phyloP scores from a whole-genome alignment of 2,329 filamentous ascomycete genomes.

The Ambrosiella cleistominuta region DNA sequence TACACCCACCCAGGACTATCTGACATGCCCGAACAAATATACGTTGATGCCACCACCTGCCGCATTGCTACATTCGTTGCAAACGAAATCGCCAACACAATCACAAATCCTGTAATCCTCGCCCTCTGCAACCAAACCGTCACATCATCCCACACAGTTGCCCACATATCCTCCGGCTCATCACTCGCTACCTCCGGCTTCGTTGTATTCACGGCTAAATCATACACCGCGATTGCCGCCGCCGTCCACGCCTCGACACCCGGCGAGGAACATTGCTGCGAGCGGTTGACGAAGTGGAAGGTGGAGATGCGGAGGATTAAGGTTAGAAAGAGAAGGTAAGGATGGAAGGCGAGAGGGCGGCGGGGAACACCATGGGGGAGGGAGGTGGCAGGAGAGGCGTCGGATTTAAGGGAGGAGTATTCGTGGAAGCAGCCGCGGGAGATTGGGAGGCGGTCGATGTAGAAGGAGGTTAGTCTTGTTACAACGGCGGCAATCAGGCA shows the following conservation, averaged over 20 bases:
- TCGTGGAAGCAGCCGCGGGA: constrained; percentile 17
- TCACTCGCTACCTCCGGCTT: constrained; percentile 12
- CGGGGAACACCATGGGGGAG: constrained; percentile 21
- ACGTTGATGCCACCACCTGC: constrained; percentile 28
- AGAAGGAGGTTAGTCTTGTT: constrained; percentile 15
- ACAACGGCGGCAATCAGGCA: constrained; percentile 28
- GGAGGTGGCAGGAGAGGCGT: background rate
- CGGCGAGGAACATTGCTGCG: constrained; percentile 32
- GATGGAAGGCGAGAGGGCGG: constrained; percentile 29
- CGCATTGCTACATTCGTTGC: background rate
- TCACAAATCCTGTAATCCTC: constrained; percentile 16
- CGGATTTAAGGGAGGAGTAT: background rate
- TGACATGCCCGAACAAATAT: constrained; percentile 29
- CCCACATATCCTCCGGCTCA: constrained; percentile 30
- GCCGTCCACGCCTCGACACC: constrained; percentile 28
- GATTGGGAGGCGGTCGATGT: constrained; percentile 12
- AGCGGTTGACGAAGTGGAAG: constrained; percentile 27
- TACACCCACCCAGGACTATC: constrained; percentile 24
- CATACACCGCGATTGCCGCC: constrained; percentile 10
- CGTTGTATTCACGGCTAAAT: constrained; percentile 5
- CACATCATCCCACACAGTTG: constrained; percentile 30
- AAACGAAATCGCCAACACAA: constrained; percentile 19
- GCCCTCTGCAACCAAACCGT: constrained; percentile 27
- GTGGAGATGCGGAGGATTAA: constrained; percentile 31
- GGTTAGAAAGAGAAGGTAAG: constrained; percentile 26